Evolutionary conservation across 768 basidiomycete genomes (phyloP), one percentile per base, ranked within the genome.

Genomic region (Lyophyllum semitale): DNA sequence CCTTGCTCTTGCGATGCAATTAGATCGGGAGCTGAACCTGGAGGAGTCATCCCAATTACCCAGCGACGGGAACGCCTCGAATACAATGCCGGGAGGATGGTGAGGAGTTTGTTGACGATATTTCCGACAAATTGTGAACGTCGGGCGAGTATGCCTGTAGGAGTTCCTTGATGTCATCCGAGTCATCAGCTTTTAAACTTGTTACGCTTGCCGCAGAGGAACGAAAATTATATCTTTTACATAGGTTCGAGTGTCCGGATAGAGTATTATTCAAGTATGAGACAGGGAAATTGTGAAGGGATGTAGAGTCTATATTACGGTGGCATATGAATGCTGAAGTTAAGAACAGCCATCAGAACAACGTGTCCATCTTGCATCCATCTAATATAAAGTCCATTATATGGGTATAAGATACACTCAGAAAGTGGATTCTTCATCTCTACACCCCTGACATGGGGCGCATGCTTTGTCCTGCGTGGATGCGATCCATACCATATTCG

Each of bases 1-100:
- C 63, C 59, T 71, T 53, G 81, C 82, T 63, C 67, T 84, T 11
- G 83, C 83, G 23, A 68, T 80, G 59, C 71, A 77, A 66, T 66
- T 85, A 15, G 84, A 85, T 62, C 64, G 76, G 35, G 82, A 84
- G 63, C 66, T 85, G n/a, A 84, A 84, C 68, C 49, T 75, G 20
- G 59, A 54, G 17, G 22, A 53, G 23, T 40, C 43, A n/a, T 25
- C 42, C 42, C 22, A 38, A n/a, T n/a, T n/a, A 3, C 37, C 37
- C n/a, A 38, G 17, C 37, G 4, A 15, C 37, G 17, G 37, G 15
- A 17, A 20, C 6, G 13, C 32, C 20, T 49, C 26, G 27, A 27
- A 35, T 30, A 66, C n/a, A n/a, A n/a, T 72, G 57, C 67, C 64
- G 40, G 65, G 62, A 26, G 42, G 50, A n/a, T 64, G 64, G 63